A percentile compares a stretch with the other conserved stretches of the same genome.
Conservation (phyloP, 2,329 filamentous ascomycete genomes). For the Raffaelea ambrosiae region DNA sequence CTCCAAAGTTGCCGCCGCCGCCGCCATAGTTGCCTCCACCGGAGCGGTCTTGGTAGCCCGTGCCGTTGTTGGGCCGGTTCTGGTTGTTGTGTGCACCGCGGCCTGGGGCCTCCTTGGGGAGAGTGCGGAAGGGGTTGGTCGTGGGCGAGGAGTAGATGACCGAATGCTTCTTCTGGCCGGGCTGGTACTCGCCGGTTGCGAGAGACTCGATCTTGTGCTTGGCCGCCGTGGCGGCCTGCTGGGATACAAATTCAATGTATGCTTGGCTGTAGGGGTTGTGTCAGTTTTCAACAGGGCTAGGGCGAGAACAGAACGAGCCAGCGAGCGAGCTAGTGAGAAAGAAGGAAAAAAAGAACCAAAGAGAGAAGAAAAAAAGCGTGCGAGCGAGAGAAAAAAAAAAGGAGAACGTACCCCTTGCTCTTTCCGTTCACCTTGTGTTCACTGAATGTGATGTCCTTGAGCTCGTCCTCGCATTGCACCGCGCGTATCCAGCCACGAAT, state of each 20-base stretch:
- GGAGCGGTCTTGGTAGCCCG: constrained; percentile 38
- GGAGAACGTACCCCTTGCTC: constrained; percentile 78
- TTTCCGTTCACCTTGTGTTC: constrained; percentile 99
- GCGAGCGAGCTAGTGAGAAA: background rate
- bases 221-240: constrained; percentile 75
- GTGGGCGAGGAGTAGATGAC: constrained; percentile 69
- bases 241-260: constrained; percentile 76
- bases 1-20: constrained; percentile 31
- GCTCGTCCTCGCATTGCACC: constrained; percentile 71
- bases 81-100: constrained; percentile 57
- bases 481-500: constrained; percentile 78
- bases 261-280: constrained; percentile 50
- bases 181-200: constrained; percentile 39
- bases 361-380: no score
- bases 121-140: constrained; percentile 80
- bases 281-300: background rate
- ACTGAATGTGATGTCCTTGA: constrained; percentile 91
- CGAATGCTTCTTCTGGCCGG: constrained; percentile 59
- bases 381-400: background rate
- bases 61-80: constrained; percentile 40
- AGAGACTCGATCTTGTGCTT: constrained; percentile 73
- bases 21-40: constrained; percentile 35
- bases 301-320: no score
- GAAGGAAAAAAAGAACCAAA: background rate
- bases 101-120: constrained; percentile 78